A percentile compares a stretch with the other conserved stretches of the same genome.
These are phyloP conservation scores for Ophiorrhiza pumila DNA, from an alignment of 257 asterid genomes.

Conservation along the genomic window DNA sequence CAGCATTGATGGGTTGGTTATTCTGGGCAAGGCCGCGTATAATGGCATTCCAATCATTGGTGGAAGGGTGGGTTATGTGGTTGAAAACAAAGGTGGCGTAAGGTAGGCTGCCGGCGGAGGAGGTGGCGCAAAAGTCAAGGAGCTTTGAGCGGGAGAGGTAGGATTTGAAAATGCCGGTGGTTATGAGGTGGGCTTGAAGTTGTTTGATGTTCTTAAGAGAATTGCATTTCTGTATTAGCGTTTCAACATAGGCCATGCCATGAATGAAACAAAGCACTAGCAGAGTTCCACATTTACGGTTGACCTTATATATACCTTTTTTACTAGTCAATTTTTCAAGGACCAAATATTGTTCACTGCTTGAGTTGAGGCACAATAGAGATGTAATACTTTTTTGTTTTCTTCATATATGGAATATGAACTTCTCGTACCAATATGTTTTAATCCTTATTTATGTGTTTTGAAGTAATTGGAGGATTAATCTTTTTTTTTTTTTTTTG, in stretches of 20 bases:
- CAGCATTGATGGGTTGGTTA: slow-evolving; percentile 57
- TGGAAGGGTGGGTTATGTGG: slow-evolving; percentile 43
- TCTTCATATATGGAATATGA: no score
- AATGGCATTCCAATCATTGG: slow-evolving; percentile 93
- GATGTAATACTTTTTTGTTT: no score
- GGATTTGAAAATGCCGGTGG: slow-evolving; percentile 55
- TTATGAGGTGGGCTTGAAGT: slow-evolving; percentile 71
- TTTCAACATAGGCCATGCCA: slow-evolving; percentile 59
- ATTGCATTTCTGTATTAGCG: slow-evolving; percentile 52
- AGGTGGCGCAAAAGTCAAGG: slow-evolving; percentile 58
- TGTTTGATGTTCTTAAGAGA: slow-evolving; percentile 45
- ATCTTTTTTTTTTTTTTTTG: neutral
- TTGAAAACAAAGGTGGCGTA: slow-evolving; percentile 60
- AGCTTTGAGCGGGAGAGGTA: slow-evolving; percentile 60
- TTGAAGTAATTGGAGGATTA: no score
- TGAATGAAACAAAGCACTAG: no score
- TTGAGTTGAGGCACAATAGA: neutral
- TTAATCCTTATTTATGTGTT: no score
- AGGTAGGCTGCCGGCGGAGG: slow-evolving; percentile 47
- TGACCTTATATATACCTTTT: no score
- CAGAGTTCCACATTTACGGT: no score
- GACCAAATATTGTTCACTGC: neutral
- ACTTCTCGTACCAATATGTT: no score
- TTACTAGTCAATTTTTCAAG: neutral
- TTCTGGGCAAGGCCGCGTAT: slow-evolving; percentile 94